Conservation (phyloP, 306 rosid genomes). For the Abrus pulchellus region DNA sequence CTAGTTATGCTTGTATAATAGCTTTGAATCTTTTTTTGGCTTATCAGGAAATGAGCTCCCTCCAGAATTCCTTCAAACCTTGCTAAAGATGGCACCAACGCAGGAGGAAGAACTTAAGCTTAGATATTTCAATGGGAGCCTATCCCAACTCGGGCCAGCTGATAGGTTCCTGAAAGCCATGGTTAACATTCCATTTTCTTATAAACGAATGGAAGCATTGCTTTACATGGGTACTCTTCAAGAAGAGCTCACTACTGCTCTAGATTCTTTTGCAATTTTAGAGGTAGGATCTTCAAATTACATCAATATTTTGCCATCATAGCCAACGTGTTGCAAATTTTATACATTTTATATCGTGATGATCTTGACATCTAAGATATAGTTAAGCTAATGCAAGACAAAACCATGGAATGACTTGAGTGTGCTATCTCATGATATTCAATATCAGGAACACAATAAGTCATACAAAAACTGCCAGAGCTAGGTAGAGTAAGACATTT, state of each 20-base stretch:
- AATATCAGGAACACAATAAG: not conserved
- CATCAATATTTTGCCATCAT: not conserved
- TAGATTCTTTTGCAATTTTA: slow-evolving; percentile 70
- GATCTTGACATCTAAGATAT: slow-evolving; percentile 13
- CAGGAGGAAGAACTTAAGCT: slow-evolving; percentile 93
- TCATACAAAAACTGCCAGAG: not conserved
- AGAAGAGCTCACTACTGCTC: slow-evolving; percentile 71
- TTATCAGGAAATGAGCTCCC: slow-evolving; percentile 93
- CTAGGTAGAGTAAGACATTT: not conserved
- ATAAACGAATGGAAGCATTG: slow-evolving; percentile 83
- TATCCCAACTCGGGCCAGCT: slow-evolving; percentile 82
- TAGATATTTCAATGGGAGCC: slow-evolving; percentile 69
- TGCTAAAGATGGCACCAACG: slow-evolving; percentile 93
- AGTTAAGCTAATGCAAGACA: not conserved
- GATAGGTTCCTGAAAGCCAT: slow-evolving; percentile 84
- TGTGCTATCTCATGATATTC: not conserved
- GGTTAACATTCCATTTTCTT: slow-evolving; percentile 84
- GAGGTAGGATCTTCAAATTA: slow-evolving; percentile 66
- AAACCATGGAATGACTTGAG: slow-evolving; percentile 14
- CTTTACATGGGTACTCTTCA: slow-evolving; percentile 81
- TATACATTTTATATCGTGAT: slow-evolving; percentile 22
- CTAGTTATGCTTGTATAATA: slow-evolving; percentile 27
- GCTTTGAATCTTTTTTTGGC: slow-evolving; percentile 36
- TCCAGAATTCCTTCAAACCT: slow-evolving; percentile 72
- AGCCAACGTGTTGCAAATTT: not conserved